These are phyloP conservation scores for Rosa multiflora DNA, from an alignment of 306 rosid species.

Conservation along the genomic window DNA sequence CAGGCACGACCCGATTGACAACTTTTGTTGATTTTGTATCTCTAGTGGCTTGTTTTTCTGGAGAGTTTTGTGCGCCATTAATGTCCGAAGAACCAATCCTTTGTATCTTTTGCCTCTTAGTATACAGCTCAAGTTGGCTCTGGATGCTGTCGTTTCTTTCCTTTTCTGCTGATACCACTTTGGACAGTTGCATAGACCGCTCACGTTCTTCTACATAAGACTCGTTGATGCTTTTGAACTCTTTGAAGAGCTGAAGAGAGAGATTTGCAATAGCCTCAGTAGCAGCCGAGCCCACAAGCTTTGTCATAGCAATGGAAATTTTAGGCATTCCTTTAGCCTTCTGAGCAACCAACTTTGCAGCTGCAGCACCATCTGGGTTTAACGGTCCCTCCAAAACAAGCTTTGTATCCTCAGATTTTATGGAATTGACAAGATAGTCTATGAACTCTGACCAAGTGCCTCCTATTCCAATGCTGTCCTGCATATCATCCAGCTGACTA, in stretches of 20 bases:
- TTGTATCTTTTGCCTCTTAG: constrained; percentile 56
- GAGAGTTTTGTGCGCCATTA: constrained; percentile 46
- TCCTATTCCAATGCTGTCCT: constrained; percentile 82
- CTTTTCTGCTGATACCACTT: constrained; percentile 52
- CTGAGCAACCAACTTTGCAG: constrained; percentile 71
- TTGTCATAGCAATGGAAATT: constrained; percentile 63
- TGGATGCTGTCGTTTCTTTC: constrained; percentile 52
- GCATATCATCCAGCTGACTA: constrained; percentile 73
- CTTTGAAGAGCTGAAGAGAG: constrained; percentile 58
- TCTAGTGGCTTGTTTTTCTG: constrained; percentile 53
- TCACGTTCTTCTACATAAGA: constrained; percentile 52
- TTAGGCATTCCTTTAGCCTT: constrained; percentile 89
- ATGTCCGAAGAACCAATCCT: constrained; percentile 44
- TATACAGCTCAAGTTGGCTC: constrained; percentile 41
- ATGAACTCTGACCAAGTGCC: constrained; percentile 78
- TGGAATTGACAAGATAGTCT: constrained; percentile 58
- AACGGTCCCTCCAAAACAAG: constrained; percentile 54
- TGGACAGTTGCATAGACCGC: constrained; percentile 42
- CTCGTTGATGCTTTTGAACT: constrained; percentile 42
- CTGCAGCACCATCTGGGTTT: constrained; percentile 36
- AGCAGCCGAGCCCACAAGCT: constrained; percentile 62
- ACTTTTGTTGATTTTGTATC: constrained; percentile 39
- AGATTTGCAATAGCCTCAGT: constrained; percentile 54
- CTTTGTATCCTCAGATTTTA: constrained; percentile 68
- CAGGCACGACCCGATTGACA: constrained; percentile 62